These are phyloP conservation scores for Boletales sp. DNA, from an alignment of 768 basidiomycete species.

Conservation along the genomic window DNA sequence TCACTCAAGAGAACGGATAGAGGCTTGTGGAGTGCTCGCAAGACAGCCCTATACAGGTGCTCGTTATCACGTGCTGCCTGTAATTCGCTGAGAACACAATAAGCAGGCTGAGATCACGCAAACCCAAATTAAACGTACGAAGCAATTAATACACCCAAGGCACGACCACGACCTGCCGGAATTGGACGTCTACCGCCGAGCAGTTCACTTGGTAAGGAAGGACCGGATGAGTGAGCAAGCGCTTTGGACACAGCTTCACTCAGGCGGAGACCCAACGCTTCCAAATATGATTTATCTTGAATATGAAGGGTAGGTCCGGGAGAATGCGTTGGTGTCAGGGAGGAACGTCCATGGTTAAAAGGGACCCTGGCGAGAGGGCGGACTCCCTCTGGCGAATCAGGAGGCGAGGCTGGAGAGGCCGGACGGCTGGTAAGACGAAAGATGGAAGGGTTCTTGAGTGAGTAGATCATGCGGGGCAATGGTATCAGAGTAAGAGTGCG, in stretches of 20 bases:
- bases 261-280: constrained; percentile 70
- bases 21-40: constrained; percentile 72
- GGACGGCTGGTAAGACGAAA: constrained; percentile 63
- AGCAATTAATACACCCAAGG: constrained; percentile 64
- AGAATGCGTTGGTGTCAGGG: constrained; percentile 33
- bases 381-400: constrained; percentile 46
- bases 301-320: constrained; percentile 43
- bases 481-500: constrained; percentile 1
- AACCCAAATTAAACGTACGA: constrained; percentile 46
- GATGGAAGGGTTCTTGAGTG: constrained; percentile 64
- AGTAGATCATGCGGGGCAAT: constrained; percentile 47
- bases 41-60: constrained; percentile 63
- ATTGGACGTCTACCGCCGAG: constrained; percentile 68
- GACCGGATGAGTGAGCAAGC: constrained; percentile 59
- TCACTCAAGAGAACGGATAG: constrained; percentile 71
- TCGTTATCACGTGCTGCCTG: constrained; percentile 58
- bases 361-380: constrained; percentile 58
- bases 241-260: constrained; percentile 81
- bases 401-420: constrained; percentile 46
- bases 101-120: constrained; percentile 10
- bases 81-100: constrained; percentile 52
- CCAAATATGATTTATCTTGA: constrained; percentile 79
- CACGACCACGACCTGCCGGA: constrained; percentile 67
- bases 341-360: constrained; percentile 56
- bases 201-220: constrained; percentile 47